Percentiles rank a stretch among this genome's conserved stretches.
These are phyloP conservation scores for Mytilinidion resinicola DNA, from an alignment of 495 filamentous ascomycete species.

Conservation along the genomic window DNA sequence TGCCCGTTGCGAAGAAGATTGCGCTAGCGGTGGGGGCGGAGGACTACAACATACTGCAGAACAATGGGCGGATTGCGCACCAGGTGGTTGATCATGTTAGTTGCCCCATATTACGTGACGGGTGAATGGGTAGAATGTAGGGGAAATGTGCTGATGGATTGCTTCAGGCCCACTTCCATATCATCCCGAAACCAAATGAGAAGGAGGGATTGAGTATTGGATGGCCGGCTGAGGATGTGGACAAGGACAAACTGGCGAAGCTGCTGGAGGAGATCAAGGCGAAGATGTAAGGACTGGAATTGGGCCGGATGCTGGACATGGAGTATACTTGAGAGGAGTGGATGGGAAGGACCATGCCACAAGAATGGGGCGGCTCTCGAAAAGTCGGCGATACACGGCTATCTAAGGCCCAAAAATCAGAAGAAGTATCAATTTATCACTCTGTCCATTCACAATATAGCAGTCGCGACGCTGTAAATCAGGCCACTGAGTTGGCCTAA, in stretches of 20 bases:
- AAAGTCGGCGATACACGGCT: too few species aligned
- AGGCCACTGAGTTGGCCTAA: too few species aligned
- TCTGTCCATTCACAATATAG: too few species aligned
- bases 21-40: slow-evolving; percentile 65
- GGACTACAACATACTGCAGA: slow-evolving; percentile 93
- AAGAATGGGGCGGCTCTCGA: too few species aligned
- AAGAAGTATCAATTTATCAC: too few species aligned
- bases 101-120: slow-evolving; percentile 16
- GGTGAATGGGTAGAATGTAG: neutral
- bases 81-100: slow-evolving; percentile 86
- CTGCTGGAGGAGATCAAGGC: slow-evolving; percentile 75
- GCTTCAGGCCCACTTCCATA: slow-evolving; percentile 79
- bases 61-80: slow-evolving; percentile 91
- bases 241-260: slow-evolving; percentile 80
- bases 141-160: neutral
- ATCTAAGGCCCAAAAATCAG: too few species aligned
- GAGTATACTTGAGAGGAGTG: too few species aligned
- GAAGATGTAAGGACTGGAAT: slow-evolving; percentile 64
- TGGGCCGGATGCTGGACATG: too few species aligned
- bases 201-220: slow-evolving; percentile 69
- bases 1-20: slow-evolving; percentile 85
- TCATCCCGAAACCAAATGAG: slow-evolving; percentile 95
- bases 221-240: slow-evolving; percentile 70
- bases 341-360: too few species aligned
- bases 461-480: too few species aligned